Evolutionary conservation across 805 yeast genomes (phyloP), one percentile per base, ranked within the genome.

Genomic region (Ascoidea rubescens): DNA sequence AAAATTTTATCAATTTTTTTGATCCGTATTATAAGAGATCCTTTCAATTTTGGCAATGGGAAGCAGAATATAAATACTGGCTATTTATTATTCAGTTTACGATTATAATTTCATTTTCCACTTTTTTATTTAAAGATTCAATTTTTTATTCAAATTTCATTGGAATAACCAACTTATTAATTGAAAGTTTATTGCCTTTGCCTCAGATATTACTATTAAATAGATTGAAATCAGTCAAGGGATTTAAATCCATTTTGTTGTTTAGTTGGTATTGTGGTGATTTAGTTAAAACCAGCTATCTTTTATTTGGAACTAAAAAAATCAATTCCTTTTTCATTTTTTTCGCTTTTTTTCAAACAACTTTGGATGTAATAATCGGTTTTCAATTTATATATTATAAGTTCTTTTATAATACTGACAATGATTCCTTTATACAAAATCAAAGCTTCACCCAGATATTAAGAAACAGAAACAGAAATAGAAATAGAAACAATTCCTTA

Each of bases 201-300:
- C 91, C 93, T 14, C 88, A 87, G 68, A 80, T 86, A 49, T 68
- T 87, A n/a, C 67, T 86, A 55, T 71, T 86, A 49, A 75, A 79
- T 61, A 73, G 88, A 53, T 59, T 82, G 31, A 79, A 79, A 58
- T 77, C 87, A 0, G 79, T 85, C 5, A 83, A 83, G 57, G 91
- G 93, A 54, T 89, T 89, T 68, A 83, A 88, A 60, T 71, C 81
- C 50, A 78, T 91, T 31, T 68, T 89, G 42, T 64, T 89, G 44
- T 67, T 88, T 17, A 82, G 90, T 60, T 89, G 97, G 97, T 70
- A 89, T 4, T 82, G 91, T 54, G 96, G 96, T 53, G 97, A 89
- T 67, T 70, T 83, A 46, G 75, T 87, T 45, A 90, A 90, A 63
- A 77, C 87, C 30, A 71, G 82, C 51, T 87, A 86, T 60, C 69